Conservation (phyloP, 179 eudicot genomes). For the Drosera spatulata region DNA sequence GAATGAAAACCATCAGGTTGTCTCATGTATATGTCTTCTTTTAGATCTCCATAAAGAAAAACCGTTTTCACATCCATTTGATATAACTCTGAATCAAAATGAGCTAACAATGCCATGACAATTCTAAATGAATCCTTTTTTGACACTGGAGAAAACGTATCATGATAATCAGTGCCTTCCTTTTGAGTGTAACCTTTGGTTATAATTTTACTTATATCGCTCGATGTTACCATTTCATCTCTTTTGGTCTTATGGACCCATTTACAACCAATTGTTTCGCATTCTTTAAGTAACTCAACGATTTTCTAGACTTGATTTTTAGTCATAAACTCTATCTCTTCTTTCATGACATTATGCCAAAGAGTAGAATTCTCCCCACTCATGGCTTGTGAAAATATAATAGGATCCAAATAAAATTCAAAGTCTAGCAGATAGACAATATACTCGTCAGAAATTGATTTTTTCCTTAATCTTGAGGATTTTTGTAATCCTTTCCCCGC, state of each 20-base stretch:
- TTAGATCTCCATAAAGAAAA: neutral
- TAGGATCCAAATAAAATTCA: neutral
- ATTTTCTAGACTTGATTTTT: slow-evolving; percentile 2
- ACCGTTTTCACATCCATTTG: slow-evolving; percentile 10
- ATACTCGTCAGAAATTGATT: slow-evolving; percentile 6
- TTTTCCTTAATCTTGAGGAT: neutral
- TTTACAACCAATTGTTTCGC: neutral
- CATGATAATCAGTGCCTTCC: slow-evolving; percentile 5
- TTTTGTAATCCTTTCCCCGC: neutral
- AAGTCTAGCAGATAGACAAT: slow-evolving; percentile 2
- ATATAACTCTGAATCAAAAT: slow-evolving; percentile 1
- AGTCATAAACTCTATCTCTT: slow-evolving; percentile 1
- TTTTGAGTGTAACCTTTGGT: slow-evolving; percentile 1
- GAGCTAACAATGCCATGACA: slow-evolving; percentile 1
- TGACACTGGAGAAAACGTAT: slow-evolving; percentile 1
- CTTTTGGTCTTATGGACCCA: slow-evolving; percentile 5
- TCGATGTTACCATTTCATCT: slow-evolving; percentile 1
- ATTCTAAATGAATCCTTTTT: neutral
- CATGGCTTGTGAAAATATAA: slow-evolving; percentile 1
- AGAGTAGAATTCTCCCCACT: neutral
- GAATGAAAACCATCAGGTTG: neutral
- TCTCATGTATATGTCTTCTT: neutral
- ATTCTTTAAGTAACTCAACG: neutral
- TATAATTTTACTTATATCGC: neutral
- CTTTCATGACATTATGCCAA: slow-evolving; percentile 7